These are phyloP conservation scores for Cokeromyces recurvatus DNA, from an alignment of 371 early-diverging fungal genomes.

Conservation along the genomic window DNA sequence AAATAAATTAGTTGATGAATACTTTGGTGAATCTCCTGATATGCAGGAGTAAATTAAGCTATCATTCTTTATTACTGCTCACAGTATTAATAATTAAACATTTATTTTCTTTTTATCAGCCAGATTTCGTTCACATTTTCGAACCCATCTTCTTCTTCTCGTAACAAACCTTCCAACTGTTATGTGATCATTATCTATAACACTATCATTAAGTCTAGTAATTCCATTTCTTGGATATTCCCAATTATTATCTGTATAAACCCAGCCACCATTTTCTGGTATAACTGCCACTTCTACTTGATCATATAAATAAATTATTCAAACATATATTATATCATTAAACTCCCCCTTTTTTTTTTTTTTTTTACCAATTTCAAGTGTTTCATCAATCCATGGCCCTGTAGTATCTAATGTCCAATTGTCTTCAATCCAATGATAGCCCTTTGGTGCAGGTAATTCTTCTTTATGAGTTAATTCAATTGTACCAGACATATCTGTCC, in stretches of 20 bases:
- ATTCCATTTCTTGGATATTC: slow-evolving; percentile 9
- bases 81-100: not conserved
- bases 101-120: not conserved
- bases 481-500: slow-evolving; percentile 38
- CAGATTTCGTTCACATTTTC: slow-evolving; percentile 12
- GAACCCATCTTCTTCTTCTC: slow-evolving; percentile 23
- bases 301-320: not conserved
- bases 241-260: slow-evolving; percentile 29
- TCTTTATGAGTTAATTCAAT: slow-evolving; percentile 23
- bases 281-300: slow-evolving; percentile 21
- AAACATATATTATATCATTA: not conserved
- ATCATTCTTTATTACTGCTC: too few relatives aligned
- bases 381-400: slow-evolving; percentile 45
- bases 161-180: slow-evolving; percentile 7
- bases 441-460: slow-evolving; percentile 32
- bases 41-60: slow-evolving; percentile 11
- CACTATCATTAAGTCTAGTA: not conserved
- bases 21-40: slow-evolving; percentile 17
- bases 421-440: slow-evolving; percentile 40
- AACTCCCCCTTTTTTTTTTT: too few relatives aligned
- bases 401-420: slow-evolving; percentile 37
- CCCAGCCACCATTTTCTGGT: slow-evolving; percentile 32
- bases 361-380: slow-evolving; percentile 34
- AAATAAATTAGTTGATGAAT: slow-evolving; percentile 22
- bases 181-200: not conserved